Percentiles rank a stretch among this genome's conserved stretches.
phyloP scores from a whole-genome alignment of 179 eudicot genomes.

The Spinacia oleracea region DNA sequence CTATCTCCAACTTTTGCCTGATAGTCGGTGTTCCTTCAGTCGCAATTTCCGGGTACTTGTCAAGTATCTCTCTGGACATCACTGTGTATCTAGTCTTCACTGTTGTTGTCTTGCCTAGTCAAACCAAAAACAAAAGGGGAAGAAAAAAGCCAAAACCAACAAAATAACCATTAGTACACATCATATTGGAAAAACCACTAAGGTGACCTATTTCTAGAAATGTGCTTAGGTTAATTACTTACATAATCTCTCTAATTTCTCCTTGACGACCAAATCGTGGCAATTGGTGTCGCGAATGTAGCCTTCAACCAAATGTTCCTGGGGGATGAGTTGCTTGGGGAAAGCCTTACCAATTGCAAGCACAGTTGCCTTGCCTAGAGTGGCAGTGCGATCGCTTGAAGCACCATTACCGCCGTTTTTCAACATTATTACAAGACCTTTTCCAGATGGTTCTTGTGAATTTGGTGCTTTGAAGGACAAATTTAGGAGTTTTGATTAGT shows the following conservation, averaged over 20 bases:
- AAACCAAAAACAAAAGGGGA: neutral
- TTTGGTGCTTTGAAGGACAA: slow-evolving; percentile 22
- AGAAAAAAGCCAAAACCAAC: neutral
- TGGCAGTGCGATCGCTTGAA: slow-evolving; percentile 48
- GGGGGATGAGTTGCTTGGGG: slow-evolving; percentile 81
- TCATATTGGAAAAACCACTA: neutral
- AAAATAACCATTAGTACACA: neutral
- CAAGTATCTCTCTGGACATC: slow-evolving; percentile 66
- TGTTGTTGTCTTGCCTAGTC: slow-evolving; percentile 85
- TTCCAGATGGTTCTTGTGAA: neutral
- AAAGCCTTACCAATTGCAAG: slow-evolving; percentile 88
- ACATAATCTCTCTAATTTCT: slow-evolving; percentile 87
- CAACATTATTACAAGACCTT: slow-evolving; percentile 42
- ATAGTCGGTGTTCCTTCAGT: slow-evolving; percentile 86
- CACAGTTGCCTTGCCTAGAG: slow-evolving; percentile 71
- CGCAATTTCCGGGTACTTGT: slow-evolving; percentile 74
- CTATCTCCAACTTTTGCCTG: slow-evolving; percentile 75
- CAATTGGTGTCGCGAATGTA: slow-evolving; percentile 75
- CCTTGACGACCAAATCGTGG: slow-evolving; percentile 60
- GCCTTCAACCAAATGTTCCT: slow-evolving; percentile 79
- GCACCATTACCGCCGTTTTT: slow-evolving; percentile 28
- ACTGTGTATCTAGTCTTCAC: slow-evolving; percentile 96
- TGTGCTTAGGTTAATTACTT: slow-evolving; percentile 34
- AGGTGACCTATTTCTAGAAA: neutral
- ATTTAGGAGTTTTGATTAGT: slow-evolving; percentile 19